Evolutionary conservation across 495 filamentous ascomycete genomes (phyloP).

Genomic region (Acidomyces sp.): DNA sequence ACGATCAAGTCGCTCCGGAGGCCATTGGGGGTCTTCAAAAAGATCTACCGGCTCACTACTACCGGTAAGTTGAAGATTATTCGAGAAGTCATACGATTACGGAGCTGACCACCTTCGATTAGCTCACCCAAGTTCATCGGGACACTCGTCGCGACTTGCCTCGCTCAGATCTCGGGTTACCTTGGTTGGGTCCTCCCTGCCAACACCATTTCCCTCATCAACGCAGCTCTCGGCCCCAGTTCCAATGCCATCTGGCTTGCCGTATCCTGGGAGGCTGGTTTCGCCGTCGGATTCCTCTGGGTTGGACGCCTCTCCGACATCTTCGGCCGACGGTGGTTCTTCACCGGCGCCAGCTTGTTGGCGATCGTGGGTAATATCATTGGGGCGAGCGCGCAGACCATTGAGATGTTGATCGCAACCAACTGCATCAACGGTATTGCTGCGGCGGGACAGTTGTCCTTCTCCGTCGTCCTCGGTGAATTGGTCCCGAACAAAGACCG

Average conservation of each 20-base stretch:
- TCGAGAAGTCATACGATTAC: too few species aligned
- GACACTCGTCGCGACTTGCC: constrained; percentile 18
- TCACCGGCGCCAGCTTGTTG: constrained; percentile 17
- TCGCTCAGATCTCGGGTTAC: constrained; percentile 23
- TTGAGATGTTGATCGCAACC: constrained; percentile 22
- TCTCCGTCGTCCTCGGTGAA: constrained; percentile 23
- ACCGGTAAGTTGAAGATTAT: too few species aligned
- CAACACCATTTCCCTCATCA: constrained; percentile 24
- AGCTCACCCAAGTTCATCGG: constrained; percentile 22
- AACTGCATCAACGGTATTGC: constrained; percentile 24
- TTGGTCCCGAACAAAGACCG: constrained; percentile 26
- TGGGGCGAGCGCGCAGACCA: constrained; percentile 22
- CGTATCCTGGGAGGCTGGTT: constrained; percentile 19
- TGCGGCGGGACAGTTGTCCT: constrained; percentile 29
- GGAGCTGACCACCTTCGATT: too few species aligned
- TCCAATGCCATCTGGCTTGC: constrained; percentile 21
- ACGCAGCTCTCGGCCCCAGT: constrained; percentile 21
- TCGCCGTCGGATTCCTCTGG: constrained; percentile 21
- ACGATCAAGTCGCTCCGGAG: constrained; percentile 8
- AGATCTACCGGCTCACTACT: constrained; percentile 24
- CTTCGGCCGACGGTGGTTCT: constrained; percentile 26
- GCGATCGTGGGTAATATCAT: constrained; percentile 23
- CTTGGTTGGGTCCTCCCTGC: constrained; percentile 25
- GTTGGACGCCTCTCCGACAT: constrained; percentile 26
- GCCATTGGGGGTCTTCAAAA: constrained; percentile 20